phyloP scores from a whole-genome alignment of 1,284 basidiomycete species.

The Golubevia pallescens region DNA sequence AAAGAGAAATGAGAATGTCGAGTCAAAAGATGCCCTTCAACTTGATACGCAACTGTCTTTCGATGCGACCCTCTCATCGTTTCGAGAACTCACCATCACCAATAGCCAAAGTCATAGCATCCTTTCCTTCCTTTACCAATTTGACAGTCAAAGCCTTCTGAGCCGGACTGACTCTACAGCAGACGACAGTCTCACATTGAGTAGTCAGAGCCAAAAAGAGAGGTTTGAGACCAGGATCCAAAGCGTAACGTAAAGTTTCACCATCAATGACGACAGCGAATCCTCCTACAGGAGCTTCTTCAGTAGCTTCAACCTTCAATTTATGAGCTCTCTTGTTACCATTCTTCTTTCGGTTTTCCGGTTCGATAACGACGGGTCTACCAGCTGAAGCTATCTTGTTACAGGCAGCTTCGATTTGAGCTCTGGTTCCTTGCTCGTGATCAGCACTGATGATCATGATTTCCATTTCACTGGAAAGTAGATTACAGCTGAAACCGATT shows the following conservation, averaged over 20 bases:
- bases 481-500: constrained; percentile 73
- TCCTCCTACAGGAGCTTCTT: constrained; percentile 63
- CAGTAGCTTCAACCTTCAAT: constrained; percentile 32
- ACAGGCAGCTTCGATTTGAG: constrained; percentile 88
- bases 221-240: constrained; percentile 78
- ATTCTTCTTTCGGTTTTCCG: constrained; percentile 7
- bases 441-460: constrained; percentile 70
- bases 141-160: constrained; percentile 96
- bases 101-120: constrained; percentile 95
- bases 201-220: constrained; percentile 90
- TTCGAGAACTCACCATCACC: constrained; percentile 74
- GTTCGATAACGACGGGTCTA: constrained; percentile 69
- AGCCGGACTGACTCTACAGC: constrained; percentile 92
- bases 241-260: constrained; percentile 83
- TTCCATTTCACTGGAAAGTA: constrained; percentile 42
- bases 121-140: constrained; percentile 88
- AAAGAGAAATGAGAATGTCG: no score
- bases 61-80: no score
- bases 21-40: no score
- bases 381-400: constrained; percentile 88
- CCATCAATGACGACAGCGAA: constrained; percentile 97
- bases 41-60: no score
- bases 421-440: constrained; percentile 74
- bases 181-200: constrained; percentile 95
- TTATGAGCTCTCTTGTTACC: constrained; percentile 23